Base-by-base conservation (phyloP, 768 basidiomycete species). In the Lactifluus pinguis region DNA sequence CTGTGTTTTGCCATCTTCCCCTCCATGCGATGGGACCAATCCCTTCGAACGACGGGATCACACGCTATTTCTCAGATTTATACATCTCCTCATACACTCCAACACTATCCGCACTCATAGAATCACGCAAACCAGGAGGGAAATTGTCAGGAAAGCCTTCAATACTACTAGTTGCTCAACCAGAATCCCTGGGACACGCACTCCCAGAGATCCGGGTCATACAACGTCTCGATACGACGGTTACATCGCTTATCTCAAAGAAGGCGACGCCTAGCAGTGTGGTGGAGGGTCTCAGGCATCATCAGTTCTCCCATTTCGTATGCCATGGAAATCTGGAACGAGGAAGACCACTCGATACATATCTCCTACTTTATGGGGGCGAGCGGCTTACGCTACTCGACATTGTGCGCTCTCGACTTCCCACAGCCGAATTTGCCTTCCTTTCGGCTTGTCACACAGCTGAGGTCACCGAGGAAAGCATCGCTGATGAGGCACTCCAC, bases 401-500 rank as follows among this genome's bases (percentile, higher is more conserved):
- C 6, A 11, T 62, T 15, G 52, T 42, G 7, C 57, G 42, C 2
- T 57, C 61, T 14, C 44, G 17, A 17, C 47, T 59, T 11, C 52
- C 61, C 4, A 19, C 36, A 10, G 58, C 58, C 13, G 58, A 60
- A 42, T 51, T 63, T 19, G 62, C 62, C 1, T 53, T 60, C 14
- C 58, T 63, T 29, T 60, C 62, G 10, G 58, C 58, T n/a, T 63
- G 62, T 55, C 62, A 63, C 30, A 63, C 52, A 2, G 62, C 62
- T 4, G 49, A 38, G 17, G 17, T 48, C 3, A 59, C 54, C 3
- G 53, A 53, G 4, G 48, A 49, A 2, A 49, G 41, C 30, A 38
- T 61, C 7, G 13, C 55, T 4, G 63, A 66, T 3, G 65, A 64
- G 36, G 57, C 36, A 10, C 32, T 65, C 5, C 57, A 60, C 29